These are phyloP conservation scores for Cryptosporidium ryanae DNA, from an alignment of 169 alveolate species.

Conservation along the genomic window DNA sequence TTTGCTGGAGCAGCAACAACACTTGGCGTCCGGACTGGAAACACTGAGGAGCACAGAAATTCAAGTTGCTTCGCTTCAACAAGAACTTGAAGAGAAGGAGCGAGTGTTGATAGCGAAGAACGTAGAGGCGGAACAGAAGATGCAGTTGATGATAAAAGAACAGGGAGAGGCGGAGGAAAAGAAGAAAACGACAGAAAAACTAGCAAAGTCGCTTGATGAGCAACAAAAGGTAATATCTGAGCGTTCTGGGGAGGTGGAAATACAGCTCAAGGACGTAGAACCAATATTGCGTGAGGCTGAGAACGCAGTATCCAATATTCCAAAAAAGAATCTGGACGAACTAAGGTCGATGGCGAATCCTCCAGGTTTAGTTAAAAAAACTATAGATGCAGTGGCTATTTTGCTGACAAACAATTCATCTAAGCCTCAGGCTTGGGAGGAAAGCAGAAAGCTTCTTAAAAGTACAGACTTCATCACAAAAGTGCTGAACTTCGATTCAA, in stretches of 20 bases:
- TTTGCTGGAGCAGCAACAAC: constrained; percentile 92
- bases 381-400: constrained; percentile 94
- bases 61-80: constrained; percentile 91
- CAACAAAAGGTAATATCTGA: constrained; percentile 88
- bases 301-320: constrained; percentile 92
- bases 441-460: constrained; percentile 89
- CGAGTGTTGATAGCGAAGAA: constrained; percentile 92
- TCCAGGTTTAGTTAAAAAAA: constrained; percentile 93
- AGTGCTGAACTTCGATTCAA: constrained; percentile 89
- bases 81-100: constrained; percentile 89
- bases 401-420: constrained; percentile 86
- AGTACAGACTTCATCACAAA: constrained; percentile 90
- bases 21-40: constrained; percentile 94
- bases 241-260: constrained; percentile 86
- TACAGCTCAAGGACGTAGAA: constrained; percentile 93
- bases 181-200: constrained; percentile 89
- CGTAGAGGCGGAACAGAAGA: constrained; percentile 94
- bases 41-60: constrained; percentile 93
- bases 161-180: constrained; percentile 94
- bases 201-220: constrained; percentile 90
- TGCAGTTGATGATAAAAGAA: constrained; percentile 92
- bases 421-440: constrained; percentile 93
- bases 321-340: constrained; percentile 89
- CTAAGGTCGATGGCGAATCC: constrained; percentile 94
- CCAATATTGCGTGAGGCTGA: constrained; percentile 95